Percentiles rank a stretch among this genome's conserved stretches.
Conservation (phyloP, 2,329 filamentous ascomycete species). For the Monosporascus sp. region DNA sequence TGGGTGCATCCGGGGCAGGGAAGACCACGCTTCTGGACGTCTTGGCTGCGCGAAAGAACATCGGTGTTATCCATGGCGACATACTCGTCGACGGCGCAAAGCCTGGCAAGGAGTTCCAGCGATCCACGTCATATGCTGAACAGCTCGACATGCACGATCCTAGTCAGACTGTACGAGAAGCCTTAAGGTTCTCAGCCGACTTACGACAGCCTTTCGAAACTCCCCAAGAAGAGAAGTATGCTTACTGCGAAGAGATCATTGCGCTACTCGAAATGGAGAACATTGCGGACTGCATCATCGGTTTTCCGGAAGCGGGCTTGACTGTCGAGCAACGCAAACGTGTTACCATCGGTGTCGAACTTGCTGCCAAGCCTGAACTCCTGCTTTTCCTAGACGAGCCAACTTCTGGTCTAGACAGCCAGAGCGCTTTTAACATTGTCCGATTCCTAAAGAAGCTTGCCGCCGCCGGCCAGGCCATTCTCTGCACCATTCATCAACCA, state of each 20-base stretch:
- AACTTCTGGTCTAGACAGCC: slow-evolving; percentile 67
- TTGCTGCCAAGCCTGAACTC: slow-evolving; percentile 75
- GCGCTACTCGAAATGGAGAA: slow-evolving; percentile 53
- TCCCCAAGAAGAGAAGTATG: slow-evolving; percentile 49
- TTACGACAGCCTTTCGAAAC: slow-evolving; percentile 52
- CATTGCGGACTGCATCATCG: slow-evolving; percentile 55
- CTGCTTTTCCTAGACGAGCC: slow-evolving; percentile 77
- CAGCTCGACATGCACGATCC: slow-evolving; percentile 59
- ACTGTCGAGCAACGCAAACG: slow-evolving; percentile 64
- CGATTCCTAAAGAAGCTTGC: slow-evolving; percentile 73
- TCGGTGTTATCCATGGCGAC: slow-evolving; percentile 53
- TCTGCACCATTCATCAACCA: slow-evolving; percentile 89
- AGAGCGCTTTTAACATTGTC: slow-evolving; percentile 71
- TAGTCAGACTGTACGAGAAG: slow-evolving; percentile 58
- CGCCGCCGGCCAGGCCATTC: slow-evolving; percentile 76
- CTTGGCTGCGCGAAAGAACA: slow-evolving; percentile 56
- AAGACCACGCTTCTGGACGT: slow-evolving; percentile 84
- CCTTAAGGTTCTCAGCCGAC: slow-evolving; percentile 57
- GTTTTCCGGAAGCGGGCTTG: slow-evolving; percentile 61
- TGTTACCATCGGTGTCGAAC: slow-evolving; percentile 86
- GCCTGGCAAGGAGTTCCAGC: slow-evolving; percentile 56
- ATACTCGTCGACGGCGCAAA: slow-evolving; percentile 52
- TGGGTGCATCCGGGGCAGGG: slow-evolving; percentile 80
- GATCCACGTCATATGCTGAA: slow-evolving; percentile 57
- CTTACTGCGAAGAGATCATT: slow-evolving; percentile 58